phyloP scores from a whole-genome alignment of 257 asterid genomes.

The Solanum tarapatanum region DNA sequence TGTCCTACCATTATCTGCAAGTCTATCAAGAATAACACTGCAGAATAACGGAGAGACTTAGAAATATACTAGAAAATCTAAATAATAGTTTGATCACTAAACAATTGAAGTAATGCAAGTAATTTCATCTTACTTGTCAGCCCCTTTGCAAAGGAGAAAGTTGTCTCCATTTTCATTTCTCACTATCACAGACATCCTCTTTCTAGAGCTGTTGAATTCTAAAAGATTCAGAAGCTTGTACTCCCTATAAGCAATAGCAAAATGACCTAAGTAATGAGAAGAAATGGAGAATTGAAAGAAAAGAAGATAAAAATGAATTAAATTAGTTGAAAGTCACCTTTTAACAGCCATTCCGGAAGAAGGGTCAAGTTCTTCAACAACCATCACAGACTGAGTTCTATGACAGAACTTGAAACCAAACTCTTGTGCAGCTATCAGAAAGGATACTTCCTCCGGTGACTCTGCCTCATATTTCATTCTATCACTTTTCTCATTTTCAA shows the following conservation, averaged over 20 bases:
- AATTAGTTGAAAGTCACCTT: constrained; percentile 29
- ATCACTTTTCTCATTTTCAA: constrained; percentile 56
- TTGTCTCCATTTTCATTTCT: constrained; percentile 64
- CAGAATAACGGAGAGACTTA: constrained; percentile 25
- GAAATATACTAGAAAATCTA: background rate
- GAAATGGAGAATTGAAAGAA: background rate
- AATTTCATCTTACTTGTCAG: constrained; percentile 26
- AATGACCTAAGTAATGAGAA: background rate
- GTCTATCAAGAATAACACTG: constrained; percentile 91
- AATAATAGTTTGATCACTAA: background rate
- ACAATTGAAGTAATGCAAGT: background rate
- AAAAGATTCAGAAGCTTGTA: constrained; percentile 70
- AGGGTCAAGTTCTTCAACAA: constrained; percentile 65
- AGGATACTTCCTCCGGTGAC: constrained; percentile 89
- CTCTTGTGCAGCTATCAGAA: constrained; percentile 92
- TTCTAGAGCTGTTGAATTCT: constrained; percentile 94
- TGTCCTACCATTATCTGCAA: constrained; percentile 54
- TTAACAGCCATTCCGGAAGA: constrained; percentile 50
- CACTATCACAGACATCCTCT: constrained; percentile 86
- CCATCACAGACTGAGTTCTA: constrained; percentile 69
- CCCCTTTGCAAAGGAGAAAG: constrained; percentile 86
- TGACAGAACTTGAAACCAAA: constrained; percentile 80
- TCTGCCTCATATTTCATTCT: constrained; percentile 71
- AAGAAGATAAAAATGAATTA: background rate
- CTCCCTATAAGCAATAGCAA: constrained; percentile 41